Evolutionary conservation across 1,139 yeast species (phyloP).

Genomic region (Taphrina flavorubra): DNA sequence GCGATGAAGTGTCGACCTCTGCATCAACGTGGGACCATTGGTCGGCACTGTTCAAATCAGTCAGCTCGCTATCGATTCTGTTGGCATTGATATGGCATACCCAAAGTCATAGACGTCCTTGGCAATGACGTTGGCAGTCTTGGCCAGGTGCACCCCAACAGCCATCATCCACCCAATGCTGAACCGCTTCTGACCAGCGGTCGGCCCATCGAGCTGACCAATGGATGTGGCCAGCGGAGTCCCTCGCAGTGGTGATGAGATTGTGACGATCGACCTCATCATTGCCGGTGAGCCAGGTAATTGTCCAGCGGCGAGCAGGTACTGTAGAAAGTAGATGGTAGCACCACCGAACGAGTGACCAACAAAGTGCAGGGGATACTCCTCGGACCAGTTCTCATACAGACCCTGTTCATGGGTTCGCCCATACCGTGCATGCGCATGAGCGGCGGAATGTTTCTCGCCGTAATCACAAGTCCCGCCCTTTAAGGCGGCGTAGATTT

Average conservation of each 20-base stretch:
- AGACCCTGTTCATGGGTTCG: conserved; percentile 26
- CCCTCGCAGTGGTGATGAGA: conserved; percentile 36
- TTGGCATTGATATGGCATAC: background rate
- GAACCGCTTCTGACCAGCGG: conserved; percentile 35
- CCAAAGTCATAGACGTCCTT: conserved; percentile 34
- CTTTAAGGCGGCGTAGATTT: conserved; percentile 33
- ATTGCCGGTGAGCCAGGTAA: conserved; percentile 35
- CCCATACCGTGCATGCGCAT: conserved; percentile 34
- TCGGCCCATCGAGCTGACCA: conserved; percentile 31
- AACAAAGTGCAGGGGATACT: conserved; percentile 32
- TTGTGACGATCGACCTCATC: conserved; percentile 22
- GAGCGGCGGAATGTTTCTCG: conserved; percentile 17
- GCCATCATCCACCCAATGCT: conserved; percentile 34
- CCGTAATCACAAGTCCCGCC: conserved; percentile 39
- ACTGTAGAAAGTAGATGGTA: conserved; percentile 31
- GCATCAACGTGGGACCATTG: background rate
- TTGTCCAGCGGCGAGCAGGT: conserved; percentile 4
- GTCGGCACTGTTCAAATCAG: conserved; percentile 7
- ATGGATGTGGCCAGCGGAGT: conserved; percentile 28
- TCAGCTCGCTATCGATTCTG: background rate
- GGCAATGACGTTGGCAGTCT: conserved; percentile 30
- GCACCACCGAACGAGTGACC: conserved; percentile 38
- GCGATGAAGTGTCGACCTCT: background rate
- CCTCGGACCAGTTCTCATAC: conserved; percentile 36
- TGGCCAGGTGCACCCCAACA: conserved; percentile 35